phyloP scores from a whole-genome alignment of 352 stramenopile species.

The Globisporangium canariense region DNA sequence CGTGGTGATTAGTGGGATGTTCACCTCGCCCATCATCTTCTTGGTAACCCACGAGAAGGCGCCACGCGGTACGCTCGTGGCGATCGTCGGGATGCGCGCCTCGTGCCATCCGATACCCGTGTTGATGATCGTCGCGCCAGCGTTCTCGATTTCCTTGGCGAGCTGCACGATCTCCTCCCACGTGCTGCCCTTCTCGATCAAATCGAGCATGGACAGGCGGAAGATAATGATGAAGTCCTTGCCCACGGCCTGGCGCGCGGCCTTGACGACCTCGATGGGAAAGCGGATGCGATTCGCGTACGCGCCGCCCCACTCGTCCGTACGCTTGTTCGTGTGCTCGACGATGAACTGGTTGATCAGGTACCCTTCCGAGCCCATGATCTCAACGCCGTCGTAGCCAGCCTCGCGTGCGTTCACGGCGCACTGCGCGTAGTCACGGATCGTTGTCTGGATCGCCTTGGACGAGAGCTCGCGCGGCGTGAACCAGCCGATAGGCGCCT shows the following conservation, averaged over 20 bases:
- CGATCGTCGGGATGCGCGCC: constrained; percentile 96
- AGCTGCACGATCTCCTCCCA: constrained; percentile 90
- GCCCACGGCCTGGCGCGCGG: constrained; percentile 86
- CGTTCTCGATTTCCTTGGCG: constrained; percentile 89
- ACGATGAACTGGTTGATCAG: constrained; percentile 98
- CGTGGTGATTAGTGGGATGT: constrained; percentile 93
- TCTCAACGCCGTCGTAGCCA: constrained; percentile 97
- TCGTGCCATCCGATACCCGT: constrained; percentile 99
- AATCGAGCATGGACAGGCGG: constrained; percentile 94
- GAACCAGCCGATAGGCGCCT: constrained; percentile 94
- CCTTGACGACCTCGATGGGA: constrained; percentile 92
- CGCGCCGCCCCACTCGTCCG: constrained; percentile 92
- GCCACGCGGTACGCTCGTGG: constrained; percentile 92
- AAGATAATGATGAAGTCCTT: constrained; percentile 98
- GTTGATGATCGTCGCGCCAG: constrained; percentile 96
- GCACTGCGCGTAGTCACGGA: constrained; percentile 92
- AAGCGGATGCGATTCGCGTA: constrained; percentile 95
- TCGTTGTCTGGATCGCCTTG: constrained; percentile 85
- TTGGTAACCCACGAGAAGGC: constrained; percentile 94
- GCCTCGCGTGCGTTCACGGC: constrained; percentile 82
- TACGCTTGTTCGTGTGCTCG: constrained; percentile 92
- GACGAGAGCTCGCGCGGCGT: constrained; percentile 81
- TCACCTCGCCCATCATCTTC: constrained; percentile 86
- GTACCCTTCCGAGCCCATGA: constrained; percentile 99
- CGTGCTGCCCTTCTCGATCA: constrained; percentile 89